A percentile compares a stretch with the other conserved stretches of the same genome.
Conservation (phyloP, 2,329 filamentous ascomycete genomes). For the Ophiostoma sp. region DNA sequence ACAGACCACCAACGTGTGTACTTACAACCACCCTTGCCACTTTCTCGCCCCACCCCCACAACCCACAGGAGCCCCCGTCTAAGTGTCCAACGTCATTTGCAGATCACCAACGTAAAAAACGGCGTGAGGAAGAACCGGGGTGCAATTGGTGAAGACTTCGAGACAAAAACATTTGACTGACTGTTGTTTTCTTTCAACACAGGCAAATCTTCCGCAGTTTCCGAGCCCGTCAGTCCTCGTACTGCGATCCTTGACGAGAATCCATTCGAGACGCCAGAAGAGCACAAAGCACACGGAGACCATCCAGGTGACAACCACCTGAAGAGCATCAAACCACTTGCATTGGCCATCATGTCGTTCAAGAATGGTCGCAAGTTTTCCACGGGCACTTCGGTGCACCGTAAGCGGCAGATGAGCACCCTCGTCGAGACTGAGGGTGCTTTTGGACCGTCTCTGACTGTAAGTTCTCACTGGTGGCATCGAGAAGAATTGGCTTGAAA, state of each 20-base stretch:
- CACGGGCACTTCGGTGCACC: constrained; percentile 47
- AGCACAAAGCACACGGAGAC: background rate
- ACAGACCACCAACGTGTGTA: constrained; percentile 14
- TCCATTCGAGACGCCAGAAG: background rate
- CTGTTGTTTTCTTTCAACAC: background rate
- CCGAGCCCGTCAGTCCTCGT: constrained; percentile 2
- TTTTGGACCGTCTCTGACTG: constrained; percentile 50
- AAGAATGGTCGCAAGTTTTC: constrained; percentile 44
- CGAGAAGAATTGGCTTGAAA: background rate
- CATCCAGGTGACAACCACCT: background rate
- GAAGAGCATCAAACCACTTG: constrained; percentile 7
- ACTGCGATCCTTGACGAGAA: background rate
- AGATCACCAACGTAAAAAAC: background rate
- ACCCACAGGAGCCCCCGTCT: constrained; percentile 29
- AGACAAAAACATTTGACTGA: background rate
- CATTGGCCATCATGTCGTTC: constrained; percentile 21
- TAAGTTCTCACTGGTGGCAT: constrained; percentile 33
- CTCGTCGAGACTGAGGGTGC: constrained; percentile 46
- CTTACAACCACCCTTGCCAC: constrained; percentile 24
- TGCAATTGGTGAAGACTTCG: background rate
- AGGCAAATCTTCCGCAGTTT: background rate
- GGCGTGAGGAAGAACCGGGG: background rate
- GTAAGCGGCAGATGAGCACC: constrained; percentile 49
- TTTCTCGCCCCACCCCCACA: constrained; percentile 34
- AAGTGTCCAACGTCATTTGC: background rate